phyloP scores from a whole-genome alignment of 495 filamentous ascomycete species.

The Penicillium cinerascens region DNA sequence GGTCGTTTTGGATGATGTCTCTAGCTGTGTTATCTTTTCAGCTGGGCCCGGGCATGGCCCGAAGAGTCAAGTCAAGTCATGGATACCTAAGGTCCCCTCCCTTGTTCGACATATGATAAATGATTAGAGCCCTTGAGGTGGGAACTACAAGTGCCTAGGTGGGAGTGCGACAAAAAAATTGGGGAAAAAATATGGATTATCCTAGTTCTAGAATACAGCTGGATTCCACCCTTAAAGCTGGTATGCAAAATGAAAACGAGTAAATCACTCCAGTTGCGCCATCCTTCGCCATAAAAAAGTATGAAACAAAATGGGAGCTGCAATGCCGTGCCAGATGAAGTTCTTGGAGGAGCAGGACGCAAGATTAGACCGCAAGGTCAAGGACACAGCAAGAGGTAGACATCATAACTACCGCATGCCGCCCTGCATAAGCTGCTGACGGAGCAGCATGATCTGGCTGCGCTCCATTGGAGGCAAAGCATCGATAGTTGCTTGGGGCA shows the following conservation, averaged over 20 bases:
- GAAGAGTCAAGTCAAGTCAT: too few relatives aligned
- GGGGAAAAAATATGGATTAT: neutral
- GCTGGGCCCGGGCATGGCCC: too few relatives aligned
- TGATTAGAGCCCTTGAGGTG: neutral
- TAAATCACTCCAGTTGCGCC: constrained; percentile 10
- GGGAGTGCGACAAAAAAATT: neutral
- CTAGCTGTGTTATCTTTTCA: too few relatives aligned
- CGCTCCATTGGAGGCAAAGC: constrained; percentile 67
- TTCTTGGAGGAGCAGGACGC: neutral
- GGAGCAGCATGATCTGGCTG: constrained; percentile 70
- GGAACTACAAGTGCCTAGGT: neutral
- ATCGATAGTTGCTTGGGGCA: constrained; percentile 74
- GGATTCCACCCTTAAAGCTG: neutral
- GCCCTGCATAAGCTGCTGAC: constrained; percentile 52
- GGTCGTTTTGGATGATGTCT: too few relatives aligned
- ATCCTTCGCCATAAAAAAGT: constrained; percentile 2
- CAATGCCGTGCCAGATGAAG: neutral
- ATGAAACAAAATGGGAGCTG: neutral
- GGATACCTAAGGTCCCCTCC: too few relatives aligned
- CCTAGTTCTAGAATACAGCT: neutral
- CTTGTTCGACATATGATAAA: neutral
- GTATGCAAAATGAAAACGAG: constrained; percentile 1
- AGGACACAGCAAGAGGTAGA: neutral
- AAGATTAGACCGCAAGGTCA: neutral
- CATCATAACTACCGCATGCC: constrained; percentile 33